Evolutionary conservation across 1,284 basidiomycete species (phyloP).

Genomic region (Entoloma clypeatum): DNA sequence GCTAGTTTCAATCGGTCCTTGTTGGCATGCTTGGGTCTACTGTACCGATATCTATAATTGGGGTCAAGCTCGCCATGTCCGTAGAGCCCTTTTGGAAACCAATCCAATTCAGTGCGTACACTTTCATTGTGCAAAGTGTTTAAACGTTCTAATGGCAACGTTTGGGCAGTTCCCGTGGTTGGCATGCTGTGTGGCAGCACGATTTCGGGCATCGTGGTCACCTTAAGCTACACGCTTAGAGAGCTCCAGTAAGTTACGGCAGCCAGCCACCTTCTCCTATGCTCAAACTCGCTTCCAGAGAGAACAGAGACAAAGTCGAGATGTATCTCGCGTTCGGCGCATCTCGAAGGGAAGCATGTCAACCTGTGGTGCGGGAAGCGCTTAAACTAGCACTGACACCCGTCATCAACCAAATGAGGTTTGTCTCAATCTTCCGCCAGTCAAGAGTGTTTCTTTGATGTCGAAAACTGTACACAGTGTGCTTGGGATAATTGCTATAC

Average conservation of each 20-base stretch:
- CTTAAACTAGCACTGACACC: constrained; percentile 77
- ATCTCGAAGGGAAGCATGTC: constrained; percentile 73
- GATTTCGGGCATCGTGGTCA: constrained; percentile 71
- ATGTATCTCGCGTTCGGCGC: constrained; percentile 83
- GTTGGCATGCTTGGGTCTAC: constrained; percentile 70
- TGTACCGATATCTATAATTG: constrained; percentile 77
- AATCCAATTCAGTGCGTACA: constrained; percentile 63
- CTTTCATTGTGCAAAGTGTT: no score
- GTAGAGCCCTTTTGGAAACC: constrained; percentile 78
- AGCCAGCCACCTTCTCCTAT: not conserved
- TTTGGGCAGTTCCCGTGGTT: constrained; percentile 74
- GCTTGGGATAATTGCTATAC: constrained; percentile 74
- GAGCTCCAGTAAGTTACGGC: constrained; percentile 53
- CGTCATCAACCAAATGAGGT: constrained; percentile 85
- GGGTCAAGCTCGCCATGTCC: constrained; percentile 74
- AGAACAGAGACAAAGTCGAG: constrained; percentile 81
- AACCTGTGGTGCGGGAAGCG: constrained; percentile 72
- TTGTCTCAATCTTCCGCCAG: constrained; percentile 18
- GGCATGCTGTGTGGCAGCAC: constrained; percentile 85
- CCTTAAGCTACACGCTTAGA: constrained; percentile 60
- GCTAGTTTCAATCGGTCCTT: constrained; percentile 72
- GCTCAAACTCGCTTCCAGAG: constrained; percentile 43
- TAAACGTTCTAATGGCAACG: no score
- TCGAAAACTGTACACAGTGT: constrained; percentile 44
- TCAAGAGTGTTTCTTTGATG: not conserved